phyloP scores from a whole-genome alignment of 2,329 filamentous ascomycete species.

The Fusarium solani-melongenae region DNA sequence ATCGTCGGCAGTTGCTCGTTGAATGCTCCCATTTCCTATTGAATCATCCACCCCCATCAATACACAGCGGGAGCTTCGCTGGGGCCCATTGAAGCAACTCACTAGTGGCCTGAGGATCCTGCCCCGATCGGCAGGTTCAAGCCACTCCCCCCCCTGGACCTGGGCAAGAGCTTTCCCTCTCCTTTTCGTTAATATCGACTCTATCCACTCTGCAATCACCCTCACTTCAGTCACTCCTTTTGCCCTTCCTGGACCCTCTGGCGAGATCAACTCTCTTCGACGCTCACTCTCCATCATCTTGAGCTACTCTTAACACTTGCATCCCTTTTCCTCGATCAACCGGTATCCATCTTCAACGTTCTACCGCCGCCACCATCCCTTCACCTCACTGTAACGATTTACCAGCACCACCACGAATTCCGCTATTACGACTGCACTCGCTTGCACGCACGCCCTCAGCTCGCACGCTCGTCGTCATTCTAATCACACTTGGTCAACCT shows the following conservation, averaged over 20 bases:
- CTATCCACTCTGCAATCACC: conserved; percentile 52
- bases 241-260: conserved; percentile 42
- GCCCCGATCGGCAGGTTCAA: conserved; percentile 50
- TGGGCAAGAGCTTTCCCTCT: conserved; percentile 47
- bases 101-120: conserved; percentile 48
- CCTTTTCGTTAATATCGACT: conserved; percentile 54
- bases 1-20: conserved; percentile 10
- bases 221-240: conserved; percentile 56
- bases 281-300: conserved; percentile 39
- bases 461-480: conserved; percentile 24
- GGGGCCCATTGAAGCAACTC: conserved; percentile 36
- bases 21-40: conserved; percentile 4
- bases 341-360: conserved; percentile 29
- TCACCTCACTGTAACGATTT: conserved; percentile 6
- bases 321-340: conserved; percentile 31
- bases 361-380: conserved; percentile 13
- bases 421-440: conserved; percentile 24
- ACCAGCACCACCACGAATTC: conserved; percentile 10
- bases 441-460: conserved; percentile 18
- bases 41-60: conserved; percentile 28
- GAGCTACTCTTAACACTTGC: conserved; percentile 33
- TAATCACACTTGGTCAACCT: conserved; percentile 39
- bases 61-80: conserved; percentile 35
- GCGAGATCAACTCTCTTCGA: conserved; percentile 38
- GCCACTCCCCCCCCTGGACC: conserved; percentile 45